Evolutionary conservation across 2,329 filamentous ascomycete genomes (phyloP).

Genomic region (Diplodia intermedia): DNA sequence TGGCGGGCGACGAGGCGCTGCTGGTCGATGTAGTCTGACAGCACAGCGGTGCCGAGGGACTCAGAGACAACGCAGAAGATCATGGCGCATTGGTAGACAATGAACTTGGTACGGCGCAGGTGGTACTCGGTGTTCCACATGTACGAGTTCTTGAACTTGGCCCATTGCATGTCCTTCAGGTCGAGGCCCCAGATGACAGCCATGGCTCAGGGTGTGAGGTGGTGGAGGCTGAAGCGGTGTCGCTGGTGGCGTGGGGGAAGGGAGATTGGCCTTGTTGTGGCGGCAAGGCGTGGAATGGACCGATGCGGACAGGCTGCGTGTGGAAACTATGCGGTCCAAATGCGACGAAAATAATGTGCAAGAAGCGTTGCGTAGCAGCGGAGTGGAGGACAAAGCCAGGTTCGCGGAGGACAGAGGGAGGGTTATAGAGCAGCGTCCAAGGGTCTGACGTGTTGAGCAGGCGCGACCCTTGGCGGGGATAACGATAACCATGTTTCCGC

Average conservation of each 20-base stretch:
- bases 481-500: not conserved
- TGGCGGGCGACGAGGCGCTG: conserved; percentile 55
- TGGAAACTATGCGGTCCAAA: not conserved
- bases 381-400: not conserved
- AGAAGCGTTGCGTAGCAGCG: not conserved
- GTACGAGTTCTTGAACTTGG: conserved; percentile 63
- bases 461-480: not conserved
- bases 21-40: conserved; percentile 65
- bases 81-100: conserved; percentile 66
- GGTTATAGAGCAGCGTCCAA: conserved; percentile 6
- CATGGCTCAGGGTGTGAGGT: conserved; percentile 39
- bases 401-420: not conserved
- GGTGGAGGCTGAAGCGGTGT: not conserved
- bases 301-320: not conserved
- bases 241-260: not conserved
- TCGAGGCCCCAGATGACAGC: conserved; percentile 65
- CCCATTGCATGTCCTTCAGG: conserved; percentile 64
- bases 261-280: not conserved
- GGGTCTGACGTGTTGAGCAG: conserved; percentile 22
- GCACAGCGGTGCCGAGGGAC: conserved; percentile 62
- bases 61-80: conserved; percentile 64
- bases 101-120: conserved; percentile 64
- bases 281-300: conserved; percentile 10
- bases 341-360: not conserved
- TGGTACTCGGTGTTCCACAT: conserved; percentile 66